Conservation (phyloP, 768 basidiomycete genomes). For the Boletus huronensis region DNA sequence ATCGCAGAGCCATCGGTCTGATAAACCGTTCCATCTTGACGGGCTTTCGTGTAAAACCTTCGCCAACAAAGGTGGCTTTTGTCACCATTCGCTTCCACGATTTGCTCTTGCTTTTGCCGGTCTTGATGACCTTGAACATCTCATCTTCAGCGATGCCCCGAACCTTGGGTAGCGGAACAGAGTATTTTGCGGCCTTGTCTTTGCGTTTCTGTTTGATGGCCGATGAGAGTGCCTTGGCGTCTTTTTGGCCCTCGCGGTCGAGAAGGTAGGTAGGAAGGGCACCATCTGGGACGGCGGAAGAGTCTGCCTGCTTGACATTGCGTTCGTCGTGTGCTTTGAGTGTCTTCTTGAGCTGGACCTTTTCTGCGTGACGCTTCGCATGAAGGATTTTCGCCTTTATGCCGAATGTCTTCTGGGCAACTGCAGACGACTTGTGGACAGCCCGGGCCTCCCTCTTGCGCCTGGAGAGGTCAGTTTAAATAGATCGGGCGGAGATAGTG, state of each 20-base stretch:
- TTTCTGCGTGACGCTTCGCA: slow-evolving; percentile 93
- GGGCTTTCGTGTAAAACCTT: slow-evolving; percentile 96
- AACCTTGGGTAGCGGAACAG: slow-evolving; percentile 95
- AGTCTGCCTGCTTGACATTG: slow-evolving; percentile 92
- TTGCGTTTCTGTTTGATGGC: slow-evolving; percentile 99
- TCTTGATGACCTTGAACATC: slow-evolving; percentile 99
- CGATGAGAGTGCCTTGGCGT: slow-evolving; percentile 92
- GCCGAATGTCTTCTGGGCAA: slow-evolving; percentile 93
- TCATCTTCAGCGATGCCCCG: slow-evolving; percentile 98
- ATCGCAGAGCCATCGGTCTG: slow-evolving; percentile 94
- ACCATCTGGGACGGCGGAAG: slow-evolving; percentile 77
- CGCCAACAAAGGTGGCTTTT: slow-evolving; percentile 98
- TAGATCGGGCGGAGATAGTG: background rate
- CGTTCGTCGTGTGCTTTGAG: slow-evolving; percentile 99
- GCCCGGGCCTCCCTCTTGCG: slow-evolving; percentile 80
- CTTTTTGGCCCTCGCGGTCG: slow-evolving; percentile 96
- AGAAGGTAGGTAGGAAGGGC: slow-evolving; percentile 94
- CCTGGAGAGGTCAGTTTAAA: slow-evolving; percentile 35
- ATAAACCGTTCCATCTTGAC: slow-evolving; percentile 99
- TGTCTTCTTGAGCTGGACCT: slow-evolving; percentile 99
- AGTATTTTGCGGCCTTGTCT: slow-evolving; percentile 97
- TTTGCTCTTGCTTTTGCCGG: slow-evolving; percentile 94
- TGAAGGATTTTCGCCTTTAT: slow-evolving; percentile 98
- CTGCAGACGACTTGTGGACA: slow-evolving; percentile 72
- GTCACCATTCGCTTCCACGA: slow-evolving; percentile 99